Percentiles rank a stretch among this genome's conserved stretches.
Evolutionary conservation across 192 early-diverging fungal genomes (phyloP).

Genomic region (Phlyctochytrium planicorne): DNA sequence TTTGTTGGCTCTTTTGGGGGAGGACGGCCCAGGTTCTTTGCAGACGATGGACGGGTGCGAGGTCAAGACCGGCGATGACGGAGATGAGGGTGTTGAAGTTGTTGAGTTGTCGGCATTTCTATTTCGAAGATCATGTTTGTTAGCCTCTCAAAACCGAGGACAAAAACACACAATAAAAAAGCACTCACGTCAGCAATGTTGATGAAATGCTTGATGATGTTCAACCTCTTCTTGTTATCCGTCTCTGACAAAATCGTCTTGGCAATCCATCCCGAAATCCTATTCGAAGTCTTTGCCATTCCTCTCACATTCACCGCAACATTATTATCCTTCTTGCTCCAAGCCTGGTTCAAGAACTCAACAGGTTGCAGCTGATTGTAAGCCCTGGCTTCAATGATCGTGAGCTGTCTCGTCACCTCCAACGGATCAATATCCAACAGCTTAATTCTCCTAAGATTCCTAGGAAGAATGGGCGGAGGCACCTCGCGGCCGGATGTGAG

Average conservation of each 20-base stretch:
- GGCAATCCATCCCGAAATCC: conserved; percentile 85
- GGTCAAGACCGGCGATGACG: conserved; percentile 85
- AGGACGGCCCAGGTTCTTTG: conserved; percentile 85
- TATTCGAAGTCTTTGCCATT: conserved; percentile 81
- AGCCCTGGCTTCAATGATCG: conserved; percentile 80
- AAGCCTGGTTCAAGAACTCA: conserved; percentile 91
- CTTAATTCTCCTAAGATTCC: conserved; percentile 72
- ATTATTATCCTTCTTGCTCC: conserved; percentile 52
- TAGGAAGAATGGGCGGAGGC: conserved; percentile 81
- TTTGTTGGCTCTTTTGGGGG: conserved; percentile 11
- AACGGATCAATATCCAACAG: conserved; percentile 88
- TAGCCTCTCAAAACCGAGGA: neutral
- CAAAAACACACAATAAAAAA: neutral
- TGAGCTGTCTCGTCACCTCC: conserved; percentile 94
- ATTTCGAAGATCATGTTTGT: neutral
- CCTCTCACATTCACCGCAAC: conserved; percentile 81
- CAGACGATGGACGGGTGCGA: conserved; percentile 83
- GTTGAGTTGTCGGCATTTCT: conserved; percentile 78
- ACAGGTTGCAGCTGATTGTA: conserved; percentile 81
- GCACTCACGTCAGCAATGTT: conserved; percentile 47
- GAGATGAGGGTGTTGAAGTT: conserved; percentile 95
- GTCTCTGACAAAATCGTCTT: conserved; percentile 75
- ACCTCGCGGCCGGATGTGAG: conserved; percentile 25
- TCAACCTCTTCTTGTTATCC: conserved; percentile 46
- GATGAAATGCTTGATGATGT: conserved; percentile 49